These are phyloP conservation scores for Polyplosphaeria fusca DNA, from an alignment of 495 filamentous ascomycete species.

Conservation along the genomic window DNA sequence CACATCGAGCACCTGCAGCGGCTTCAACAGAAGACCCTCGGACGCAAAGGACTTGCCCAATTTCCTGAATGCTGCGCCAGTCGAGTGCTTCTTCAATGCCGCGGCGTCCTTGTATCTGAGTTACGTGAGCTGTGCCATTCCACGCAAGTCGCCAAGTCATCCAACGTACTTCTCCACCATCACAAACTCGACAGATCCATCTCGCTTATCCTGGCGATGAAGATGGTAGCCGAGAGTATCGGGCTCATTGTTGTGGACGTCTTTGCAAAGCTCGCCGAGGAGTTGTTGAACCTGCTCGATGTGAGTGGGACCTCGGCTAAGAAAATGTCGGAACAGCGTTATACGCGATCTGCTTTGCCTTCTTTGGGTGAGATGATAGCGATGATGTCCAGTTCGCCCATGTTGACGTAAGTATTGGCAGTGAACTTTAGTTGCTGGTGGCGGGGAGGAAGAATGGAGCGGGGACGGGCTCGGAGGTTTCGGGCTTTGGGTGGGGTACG, in stretches of 20 bases:
- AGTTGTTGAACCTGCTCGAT: constrained; percentile 18
- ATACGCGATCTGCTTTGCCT: constrained; percentile 61
- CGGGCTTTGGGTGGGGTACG: no score
- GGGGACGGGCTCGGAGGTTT: no score
- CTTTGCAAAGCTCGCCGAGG: constrained; percentile 3
- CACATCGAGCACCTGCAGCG: constrained; percentile 21
- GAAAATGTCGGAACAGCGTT: not conserved
- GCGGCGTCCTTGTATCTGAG: constrained; percentile 23
- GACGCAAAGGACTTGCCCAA: constrained; percentile 17
- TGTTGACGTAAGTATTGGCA: no score
- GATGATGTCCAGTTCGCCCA: constrained; percentile 44
- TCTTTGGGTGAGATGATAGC: constrained; percentile 56
- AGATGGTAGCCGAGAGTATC: constrained; percentile 24
- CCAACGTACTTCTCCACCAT: constrained; percentile 26
- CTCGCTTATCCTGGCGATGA: constrained; percentile 11
- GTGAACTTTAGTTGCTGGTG: no score
- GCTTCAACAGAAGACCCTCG: constrained; percentile 17
- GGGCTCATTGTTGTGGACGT: constrained; percentile 21
- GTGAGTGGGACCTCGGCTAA: not conserved
- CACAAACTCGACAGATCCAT: constrained; percentile 18
- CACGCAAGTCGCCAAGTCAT: not conserved
- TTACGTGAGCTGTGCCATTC: not conserved
- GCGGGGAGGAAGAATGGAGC: no score
- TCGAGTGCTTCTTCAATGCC: constrained; percentile 3
- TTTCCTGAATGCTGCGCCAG: constrained; percentile 16